phyloP scores from a whole-genome alignment of 1,284 basidiomycete genomes.

The Cutaneotrichosporon sp. region DNA sequence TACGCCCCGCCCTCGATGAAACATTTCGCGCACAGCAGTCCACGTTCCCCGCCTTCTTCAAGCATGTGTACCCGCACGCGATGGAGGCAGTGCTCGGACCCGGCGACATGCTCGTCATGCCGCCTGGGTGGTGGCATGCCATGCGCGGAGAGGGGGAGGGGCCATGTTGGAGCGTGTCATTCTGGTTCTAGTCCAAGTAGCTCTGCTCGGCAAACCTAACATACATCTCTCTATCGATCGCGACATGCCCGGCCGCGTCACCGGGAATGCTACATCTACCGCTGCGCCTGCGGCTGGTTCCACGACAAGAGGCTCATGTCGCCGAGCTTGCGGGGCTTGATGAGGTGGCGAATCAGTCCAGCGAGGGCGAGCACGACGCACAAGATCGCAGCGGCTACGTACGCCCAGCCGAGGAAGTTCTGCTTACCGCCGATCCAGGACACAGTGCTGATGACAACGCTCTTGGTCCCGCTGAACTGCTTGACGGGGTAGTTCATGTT shows the following conservation, averaged over 20 bases:
- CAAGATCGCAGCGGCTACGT: constrained; percentile 82
- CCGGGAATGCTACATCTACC: constrained; percentile 11
- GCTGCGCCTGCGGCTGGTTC: constrained; percentile 60
- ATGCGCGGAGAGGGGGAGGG: constrained; percentile 68
- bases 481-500: constrained; percentile 91
- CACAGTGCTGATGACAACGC: constrained; percentile 92
- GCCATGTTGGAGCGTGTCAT: constrained; percentile 51
- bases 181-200: constrained; percentile 47
- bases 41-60: constrained; percentile 58
- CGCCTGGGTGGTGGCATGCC: constrained; percentile 90
- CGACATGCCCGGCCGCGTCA: constrained; percentile 7
- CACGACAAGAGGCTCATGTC: constrained; percentile 67
- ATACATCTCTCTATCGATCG: constrained; percentile 16
- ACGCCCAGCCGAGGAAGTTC: constrained; percentile 95
- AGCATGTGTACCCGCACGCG: constrained; percentile 64
- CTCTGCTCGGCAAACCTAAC: constrained; percentile 10
- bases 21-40: not conserved
- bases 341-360: constrained; percentile 86
- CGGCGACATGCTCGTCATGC: constrained; percentile 82
- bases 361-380: constrained; percentile 84
- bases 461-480: constrained; percentile 91
- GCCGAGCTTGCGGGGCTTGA: constrained; percentile 77
- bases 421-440: constrained; percentile 95
- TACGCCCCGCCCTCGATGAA: constrained; percentile 24
- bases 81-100: constrained; percentile 66